A percentile compares a stretch with the other conserved stretches of the same genome.
These are phyloP conservation scores for Mariannaea sp. DNA, from an alignment of 2,329 filamentous ascomycete genomes.

Conservation along the genomic window DNA sequence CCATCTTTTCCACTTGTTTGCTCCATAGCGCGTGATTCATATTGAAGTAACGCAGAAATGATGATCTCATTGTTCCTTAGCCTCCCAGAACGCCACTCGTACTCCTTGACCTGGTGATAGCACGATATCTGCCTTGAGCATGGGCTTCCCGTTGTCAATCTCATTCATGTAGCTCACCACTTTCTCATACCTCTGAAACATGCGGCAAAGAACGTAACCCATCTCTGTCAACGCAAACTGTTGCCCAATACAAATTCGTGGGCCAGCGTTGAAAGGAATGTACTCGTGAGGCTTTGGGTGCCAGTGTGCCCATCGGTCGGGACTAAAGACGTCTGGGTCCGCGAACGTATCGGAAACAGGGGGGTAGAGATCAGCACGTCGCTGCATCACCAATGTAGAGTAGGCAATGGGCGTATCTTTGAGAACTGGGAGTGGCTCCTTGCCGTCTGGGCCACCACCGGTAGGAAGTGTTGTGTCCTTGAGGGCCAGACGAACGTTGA, in stretches of 20 bases:
- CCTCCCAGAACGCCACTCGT: constrained; percentile 59
- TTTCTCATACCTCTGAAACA: constrained; percentile 73
- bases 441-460: constrained; percentile 69
- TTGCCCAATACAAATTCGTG: constrained; percentile 77
- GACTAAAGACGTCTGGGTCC: constrained; percentile 59
- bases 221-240: constrained; percentile 83
- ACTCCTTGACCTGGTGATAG: constrained; percentile 64
- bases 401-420: constrained; percentile 71
- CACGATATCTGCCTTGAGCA: constrained; percentile 64
- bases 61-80: constrained; percentile 34
- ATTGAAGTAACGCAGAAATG: not conserved
- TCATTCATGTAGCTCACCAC: constrained; percentile 62
- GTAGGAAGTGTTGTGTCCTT: constrained; percentile 75
- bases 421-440: constrained; percentile 65
- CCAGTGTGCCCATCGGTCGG: constrained; percentile 69
- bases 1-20: too few species aligned
- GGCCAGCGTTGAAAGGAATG: constrained; percentile 76
- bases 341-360: constrained; percentile 51
- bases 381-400: constrained; percentile 74
- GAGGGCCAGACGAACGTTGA: constrained; percentile 75
- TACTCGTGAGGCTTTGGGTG: constrained; percentile 72
- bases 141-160: constrained; percentile 59
- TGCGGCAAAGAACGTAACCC: constrained; percentile 70
- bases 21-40: too few species aligned
- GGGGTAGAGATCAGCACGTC: constrained; percentile 66